A percentile compares a stretch with the other conserved stretches of the same genome.
Evolutionary conservation across 2,329 filamentous ascomycete species (phyloP).

Genomic region (Aspergillus japonicus): DNA sequence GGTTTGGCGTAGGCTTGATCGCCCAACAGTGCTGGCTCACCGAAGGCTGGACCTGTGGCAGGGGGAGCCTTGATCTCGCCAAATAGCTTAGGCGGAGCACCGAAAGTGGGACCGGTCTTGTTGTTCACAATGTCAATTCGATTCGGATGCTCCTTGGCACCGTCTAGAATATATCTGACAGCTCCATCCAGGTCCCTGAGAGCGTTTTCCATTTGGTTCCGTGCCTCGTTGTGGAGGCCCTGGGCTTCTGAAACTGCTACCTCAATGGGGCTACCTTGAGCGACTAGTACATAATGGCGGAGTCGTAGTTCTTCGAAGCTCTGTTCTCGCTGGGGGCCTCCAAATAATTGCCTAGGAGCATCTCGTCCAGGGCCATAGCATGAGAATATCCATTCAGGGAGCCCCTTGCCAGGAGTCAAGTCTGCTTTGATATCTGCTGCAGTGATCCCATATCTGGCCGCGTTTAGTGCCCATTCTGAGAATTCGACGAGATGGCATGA

Average conservation of each 20-base stretch:
- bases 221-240: slow-evolving; percentile 61
- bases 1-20: slow-evolving; percentile 22
- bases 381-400: slow-evolving; percentile 82
- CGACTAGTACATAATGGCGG: slow-evolving; percentile 64
- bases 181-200: slow-evolving; percentile 70
- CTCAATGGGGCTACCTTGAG: slow-evolving; percentile 58
- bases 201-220: slow-evolving; percentile 70
- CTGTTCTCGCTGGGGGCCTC: slow-evolving; percentile 74
- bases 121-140: slow-evolving; percentile 56
- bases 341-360: slow-evolving; percentile 79
- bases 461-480: not conserved
- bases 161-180: slow-evolving; percentile 65
- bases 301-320: slow-evolving; percentile 85
- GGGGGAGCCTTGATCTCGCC: slow-evolving; percentile 15
- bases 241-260: slow-evolving; percentile 51
- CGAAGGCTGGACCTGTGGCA: slow-evolving; percentile 23
- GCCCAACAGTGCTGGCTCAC: slow-evolving; percentile 26
- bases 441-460: slow-evolving; percentile 55
- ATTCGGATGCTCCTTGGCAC: slow-evolving; percentile 71
- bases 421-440: slow-evolving; percentile 63
- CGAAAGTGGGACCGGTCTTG: slow-evolving; percentile 33
- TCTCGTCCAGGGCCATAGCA: slow-evolving; percentile 77
- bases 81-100: slow-evolving; percentile 41
- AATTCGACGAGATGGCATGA: not conserved
- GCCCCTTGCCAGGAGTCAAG: slow-evolving; percentile 60